Conservation (phyloP, 257 asterid species). For the Solanum ahanhuiri region DNA sequence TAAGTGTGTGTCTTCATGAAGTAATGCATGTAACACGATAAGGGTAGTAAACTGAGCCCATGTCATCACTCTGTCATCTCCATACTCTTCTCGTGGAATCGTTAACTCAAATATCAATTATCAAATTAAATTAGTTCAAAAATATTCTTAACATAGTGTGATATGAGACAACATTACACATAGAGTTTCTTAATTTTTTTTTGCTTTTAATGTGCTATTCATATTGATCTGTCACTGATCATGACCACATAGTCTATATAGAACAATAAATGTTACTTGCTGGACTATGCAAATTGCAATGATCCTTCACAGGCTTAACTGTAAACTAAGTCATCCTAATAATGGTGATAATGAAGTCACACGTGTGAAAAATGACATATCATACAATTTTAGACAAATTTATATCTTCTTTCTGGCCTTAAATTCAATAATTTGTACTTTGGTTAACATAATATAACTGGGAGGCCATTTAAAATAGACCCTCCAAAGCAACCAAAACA, state of each 20-base stretch:
- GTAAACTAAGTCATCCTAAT: background rate
- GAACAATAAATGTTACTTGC: background rate
- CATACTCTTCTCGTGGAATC: background rate
- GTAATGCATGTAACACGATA: background rate
- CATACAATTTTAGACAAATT: background rate
- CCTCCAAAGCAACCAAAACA: background rate
- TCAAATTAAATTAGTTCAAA: background rate
- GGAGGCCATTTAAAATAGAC: background rate
- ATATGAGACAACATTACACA: background rate
- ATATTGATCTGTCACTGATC: background rate
- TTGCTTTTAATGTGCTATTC: background rate
- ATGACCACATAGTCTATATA: background rate
- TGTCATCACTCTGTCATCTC: background rate
- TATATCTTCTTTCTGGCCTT: background rate
- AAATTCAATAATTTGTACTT: background rate
- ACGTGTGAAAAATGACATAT: background rate
- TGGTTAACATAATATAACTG: background rate
- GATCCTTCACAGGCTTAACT: background rate
- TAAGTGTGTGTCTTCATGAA: background rate
- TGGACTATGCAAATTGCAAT: background rate
- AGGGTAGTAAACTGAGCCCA: background rate
- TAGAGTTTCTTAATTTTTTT: background rate
- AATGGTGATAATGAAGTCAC: background rate
- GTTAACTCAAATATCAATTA: background rate
- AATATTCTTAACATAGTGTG: background rate